Conservation (phyloP, 345 rosid genomes). For the Punica granatum region DNA sequence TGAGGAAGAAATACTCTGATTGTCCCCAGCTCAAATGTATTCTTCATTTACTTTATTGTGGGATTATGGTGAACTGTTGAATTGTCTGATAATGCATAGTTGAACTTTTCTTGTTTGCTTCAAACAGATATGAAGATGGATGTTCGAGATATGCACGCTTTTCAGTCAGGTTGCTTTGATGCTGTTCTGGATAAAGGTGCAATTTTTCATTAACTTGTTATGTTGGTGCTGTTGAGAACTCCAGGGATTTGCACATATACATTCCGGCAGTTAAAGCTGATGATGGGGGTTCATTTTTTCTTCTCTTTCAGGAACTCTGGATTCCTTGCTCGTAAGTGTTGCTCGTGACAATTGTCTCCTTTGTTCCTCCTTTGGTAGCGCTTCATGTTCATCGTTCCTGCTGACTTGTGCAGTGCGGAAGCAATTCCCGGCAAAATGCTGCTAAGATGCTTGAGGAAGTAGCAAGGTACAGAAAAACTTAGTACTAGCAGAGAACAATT, state of each 20-base stretch:
- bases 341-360: constrained; percentile 3
- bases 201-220: neutral
- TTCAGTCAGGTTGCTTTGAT: constrained; percentile 56
- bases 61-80: neutral
- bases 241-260: neutral
- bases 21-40: constrained; percentile 68
- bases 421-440: constrained; percentile 56
- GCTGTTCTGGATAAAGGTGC: constrained; percentile 84
- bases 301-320: constrained; percentile 65
- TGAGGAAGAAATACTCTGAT: constrained; percentile 46
- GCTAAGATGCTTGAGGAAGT: constrained; percentile 68
- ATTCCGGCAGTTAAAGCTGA: neutral
- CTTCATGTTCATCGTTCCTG: neutral
- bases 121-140: constrained; percentile 60
- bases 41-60: neutral
- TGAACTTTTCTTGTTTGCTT: neutral
- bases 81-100: neutral
- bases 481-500: neutral
- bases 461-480: constrained; percentile 53
- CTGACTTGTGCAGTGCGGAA: constrained; percentile 52
- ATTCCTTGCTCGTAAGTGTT: constrained; percentile 75
- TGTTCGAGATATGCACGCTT: constrained; percentile 65
- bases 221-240: neutral
- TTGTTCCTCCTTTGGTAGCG: constrained; percentile 6
- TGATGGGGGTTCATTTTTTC: constrained; percentile 11